Conservation (phyloP, 352 stramenopile species). For the Phytophthora pluvialis region DNA sequence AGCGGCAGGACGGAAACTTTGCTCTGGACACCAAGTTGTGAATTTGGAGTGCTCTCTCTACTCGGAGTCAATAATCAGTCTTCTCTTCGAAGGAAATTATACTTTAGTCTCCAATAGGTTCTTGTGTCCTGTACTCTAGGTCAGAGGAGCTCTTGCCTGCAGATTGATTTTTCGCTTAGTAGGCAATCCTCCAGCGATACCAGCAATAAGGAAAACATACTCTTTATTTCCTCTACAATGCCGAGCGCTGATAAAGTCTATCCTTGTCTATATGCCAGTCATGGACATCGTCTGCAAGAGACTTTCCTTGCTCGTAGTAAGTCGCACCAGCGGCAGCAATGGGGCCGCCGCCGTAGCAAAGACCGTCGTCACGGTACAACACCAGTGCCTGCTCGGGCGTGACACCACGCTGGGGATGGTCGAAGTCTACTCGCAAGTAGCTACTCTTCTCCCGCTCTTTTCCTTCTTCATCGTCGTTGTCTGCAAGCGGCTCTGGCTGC, state of each 20-base stretch:
- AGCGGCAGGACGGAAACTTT: too few species aligned
- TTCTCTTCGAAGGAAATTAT: too few species aligned
- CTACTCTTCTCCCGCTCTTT: slow-evolving; percentile 1
- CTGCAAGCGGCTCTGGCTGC: slow-evolving; percentile 19
- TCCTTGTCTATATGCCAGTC: slow-evolving; percentile 56
- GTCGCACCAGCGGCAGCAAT: slow-evolving; percentile 68
- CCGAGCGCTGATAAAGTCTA: background rate
- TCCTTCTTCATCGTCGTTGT: slow-evolving; percentile 11
- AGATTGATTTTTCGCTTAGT: too few species aligned
- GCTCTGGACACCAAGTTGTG: too few species aligned
- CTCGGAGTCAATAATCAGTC: too few species aligned
- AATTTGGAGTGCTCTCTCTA: too few species aligned
- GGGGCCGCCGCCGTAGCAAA: slow-evolving; percentile 82
- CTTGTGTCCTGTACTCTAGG: too few species aligned
- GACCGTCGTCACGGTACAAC: slow-evolving; percentile 81
- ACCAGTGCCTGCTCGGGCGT: slow-evolving; percentile 87
- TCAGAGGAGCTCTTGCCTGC: too few species aligned
- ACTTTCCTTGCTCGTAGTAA: slow-evolving; percentile 72
- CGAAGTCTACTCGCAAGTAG: slow-evolving; percentile 82
- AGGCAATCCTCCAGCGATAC: too few species aligned
- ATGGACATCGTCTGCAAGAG: slow-evolving; percentile 47
- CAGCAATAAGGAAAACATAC: background rate
- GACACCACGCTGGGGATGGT: slow-evolving; percentile 80
- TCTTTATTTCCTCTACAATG: background rate
- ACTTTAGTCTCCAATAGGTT: too few species aligned